Evolutionary conservation across 345 rosid species (phyloP).

Genomic region (Brassica incana): DNA sequence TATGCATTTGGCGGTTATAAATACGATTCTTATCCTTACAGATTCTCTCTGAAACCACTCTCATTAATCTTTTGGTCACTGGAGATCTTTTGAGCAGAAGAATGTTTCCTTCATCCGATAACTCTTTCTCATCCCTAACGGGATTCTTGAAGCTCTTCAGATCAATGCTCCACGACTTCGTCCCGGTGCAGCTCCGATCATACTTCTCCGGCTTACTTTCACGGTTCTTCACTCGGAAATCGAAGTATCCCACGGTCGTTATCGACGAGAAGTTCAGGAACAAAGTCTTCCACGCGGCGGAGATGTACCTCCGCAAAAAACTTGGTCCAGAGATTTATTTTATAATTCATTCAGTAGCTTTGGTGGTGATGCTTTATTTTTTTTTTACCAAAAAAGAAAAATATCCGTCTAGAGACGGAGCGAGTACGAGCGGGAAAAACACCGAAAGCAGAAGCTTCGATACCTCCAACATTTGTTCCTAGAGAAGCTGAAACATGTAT

Average conservation of each 20-base stretch:
- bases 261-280: background rate
- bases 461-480: constrained; percentile 97
- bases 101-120: background rate
- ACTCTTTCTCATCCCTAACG: background rate
- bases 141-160: background rate
- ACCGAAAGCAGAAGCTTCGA: background rate
- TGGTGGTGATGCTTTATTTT: too few relatives aligned
- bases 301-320: too few relatives aligned
- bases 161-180: background rate
- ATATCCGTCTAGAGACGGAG: background rate
- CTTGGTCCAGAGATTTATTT: background rate
- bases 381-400: too few relatives aligned
- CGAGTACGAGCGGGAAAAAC: background rate
- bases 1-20: background rate
- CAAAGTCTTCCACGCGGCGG: background rate
- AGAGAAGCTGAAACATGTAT: constrained; percentile 93
- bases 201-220: background rate
- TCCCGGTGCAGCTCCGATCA: background rate
- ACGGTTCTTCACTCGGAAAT: background rate
- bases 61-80: too few relatives aligned
- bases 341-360: too few relatives aligned
- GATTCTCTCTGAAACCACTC: background rate
- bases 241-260: background rate
- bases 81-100: background rate
- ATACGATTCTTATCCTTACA: background rate